These are phyloP conservation scores for Lenwebbia sp. DNA, from an alignment of 345 rosid genomes.

Conservation along the genomic window DNA sequence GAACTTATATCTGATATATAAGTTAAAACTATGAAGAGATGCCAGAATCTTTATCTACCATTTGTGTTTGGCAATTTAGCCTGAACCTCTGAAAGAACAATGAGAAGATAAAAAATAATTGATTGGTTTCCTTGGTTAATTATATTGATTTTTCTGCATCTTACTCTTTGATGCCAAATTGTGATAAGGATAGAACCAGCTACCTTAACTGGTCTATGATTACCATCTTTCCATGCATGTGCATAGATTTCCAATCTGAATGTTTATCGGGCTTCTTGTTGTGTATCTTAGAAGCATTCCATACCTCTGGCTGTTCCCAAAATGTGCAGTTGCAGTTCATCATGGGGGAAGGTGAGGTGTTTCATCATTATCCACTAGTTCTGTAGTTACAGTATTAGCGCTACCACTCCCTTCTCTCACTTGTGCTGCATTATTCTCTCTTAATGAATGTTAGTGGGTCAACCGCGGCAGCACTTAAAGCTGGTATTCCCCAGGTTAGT, in stretches of 20 bases:
- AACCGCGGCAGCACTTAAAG: slow-evolving; percentile 74
- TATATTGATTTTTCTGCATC: background rate
- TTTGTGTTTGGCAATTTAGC: background rate
- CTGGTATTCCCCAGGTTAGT: slow-evolving; percentile 79
- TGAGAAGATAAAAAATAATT: background rate
- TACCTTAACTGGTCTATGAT: background rate
- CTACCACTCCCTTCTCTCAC: background rate
- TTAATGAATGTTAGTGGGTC: slow-evolving; percentile 44
- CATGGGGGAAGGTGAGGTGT: slow-evolving; percentile 80
- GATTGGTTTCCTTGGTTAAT: background rate
- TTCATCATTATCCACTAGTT: background rate
- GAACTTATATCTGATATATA: background rate
- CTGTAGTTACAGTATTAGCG: background rate
- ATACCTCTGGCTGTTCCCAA: slow-evolving; percentile 55
- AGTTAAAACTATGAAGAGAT: background rate
- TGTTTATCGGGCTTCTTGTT: slow-evolving; percentile 3
- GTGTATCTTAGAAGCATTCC: slow-evolving; percentile 19
- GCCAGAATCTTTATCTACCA: background rate
- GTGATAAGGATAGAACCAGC: background rate
- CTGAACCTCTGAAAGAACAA: background rate
- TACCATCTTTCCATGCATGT: background rate
- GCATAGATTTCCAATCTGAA: background rate
- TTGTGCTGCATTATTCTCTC: background rate
- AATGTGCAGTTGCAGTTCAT: slow-evolving; percentile 74
- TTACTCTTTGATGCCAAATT: background rate